Percentiles rank a stretch among this genome's conserved stretches.
phyloP scores from a whole-genome alignment of 1,284 basidiomycete species.

The Waitea zeae region DNA sequence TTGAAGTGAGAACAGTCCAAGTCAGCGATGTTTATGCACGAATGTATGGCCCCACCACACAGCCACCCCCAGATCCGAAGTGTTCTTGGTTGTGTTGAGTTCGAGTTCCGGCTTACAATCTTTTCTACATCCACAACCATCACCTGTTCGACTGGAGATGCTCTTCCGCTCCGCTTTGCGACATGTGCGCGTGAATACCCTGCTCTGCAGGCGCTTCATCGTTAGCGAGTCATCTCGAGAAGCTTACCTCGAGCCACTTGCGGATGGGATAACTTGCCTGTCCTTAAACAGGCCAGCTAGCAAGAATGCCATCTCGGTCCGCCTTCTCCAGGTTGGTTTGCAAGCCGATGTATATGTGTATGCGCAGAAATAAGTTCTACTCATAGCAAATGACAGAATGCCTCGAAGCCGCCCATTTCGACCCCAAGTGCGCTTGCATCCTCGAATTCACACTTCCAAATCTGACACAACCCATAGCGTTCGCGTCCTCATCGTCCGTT shows the following conservation, averaged over 20 bases:
- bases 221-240: conserved; percentile 13
- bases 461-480: conserved; percentile 22
- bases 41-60: too few species aligned
- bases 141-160: too few species aligned
- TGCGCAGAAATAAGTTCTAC: conserved; percentile 4
- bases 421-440: conserved; percentile 33
- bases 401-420: conserved; percentile 48
- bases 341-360: conserved; percentile 1
- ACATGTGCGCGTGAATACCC: too few species aligned
- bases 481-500: conserved; percentile 67
- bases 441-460: conserved; percentile 1
- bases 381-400: conserved; percentile 55
- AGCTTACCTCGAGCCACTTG: conserved; percentile 33
- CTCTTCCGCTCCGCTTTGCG: too few species aligned
- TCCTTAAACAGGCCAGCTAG: conserved; percentile 68
- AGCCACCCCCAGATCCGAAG: too few species aligned
- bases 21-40: too few species aligned
- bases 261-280: conserved; percentile 44
- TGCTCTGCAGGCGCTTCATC: too few species aligned
- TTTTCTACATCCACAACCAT: too few species aligned
- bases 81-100: too few species aligned
- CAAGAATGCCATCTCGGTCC: conserved; percentile 79
- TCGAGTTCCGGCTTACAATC: too few species aligned
- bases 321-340: conserved; percentile 42
- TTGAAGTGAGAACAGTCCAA: too few species aligned